Conservation (phyloP, 345 rosid species). For the Carallia pectinifolia region DNA sequence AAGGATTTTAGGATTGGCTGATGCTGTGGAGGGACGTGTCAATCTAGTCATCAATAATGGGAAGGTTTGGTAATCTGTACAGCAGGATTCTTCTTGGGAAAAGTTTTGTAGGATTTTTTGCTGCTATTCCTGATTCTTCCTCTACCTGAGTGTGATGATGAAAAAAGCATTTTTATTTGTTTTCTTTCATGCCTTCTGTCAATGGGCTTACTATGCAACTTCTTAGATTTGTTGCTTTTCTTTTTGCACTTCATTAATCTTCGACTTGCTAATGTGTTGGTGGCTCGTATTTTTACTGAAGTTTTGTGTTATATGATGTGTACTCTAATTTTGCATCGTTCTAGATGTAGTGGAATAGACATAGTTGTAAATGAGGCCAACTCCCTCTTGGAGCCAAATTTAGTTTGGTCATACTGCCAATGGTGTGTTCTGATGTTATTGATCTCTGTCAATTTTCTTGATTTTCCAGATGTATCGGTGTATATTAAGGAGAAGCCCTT, state of each 20-base stretch:
- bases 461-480: slow-evolving; percentile 74
- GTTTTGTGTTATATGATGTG: slow-evolving; percentile 2
- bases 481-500: slow-evolving; percentile 62
- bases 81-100: no score
- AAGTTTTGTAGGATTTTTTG: no score
- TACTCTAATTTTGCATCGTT: neutral
- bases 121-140: no score
- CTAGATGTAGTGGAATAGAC: neutral
- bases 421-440: neutral
- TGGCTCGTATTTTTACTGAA: neutral
- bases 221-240: neutral
- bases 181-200: slow-evolving; percentile 3
- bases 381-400: neutral
- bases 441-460: slow-evolving; percentile 9
- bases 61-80: slow-evolving; percentile 46
- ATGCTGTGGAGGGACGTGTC: slow-evolving; percentile 79
- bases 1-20: slow-evolving; percentile 74
- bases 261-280: no score
- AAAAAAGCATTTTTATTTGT: neutral
- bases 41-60: slow-evolving; percentile 70
- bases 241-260: neutral
- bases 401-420: neutral
- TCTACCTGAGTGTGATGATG: no score
- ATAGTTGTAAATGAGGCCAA: neutral
- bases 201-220: neutral